These are phyloP conservation scores for Coleophoma cylindrospora DNA, from an alignment of 2,329 filamentous ascomycete genomes.

Conservation along the genomic window DNA sequence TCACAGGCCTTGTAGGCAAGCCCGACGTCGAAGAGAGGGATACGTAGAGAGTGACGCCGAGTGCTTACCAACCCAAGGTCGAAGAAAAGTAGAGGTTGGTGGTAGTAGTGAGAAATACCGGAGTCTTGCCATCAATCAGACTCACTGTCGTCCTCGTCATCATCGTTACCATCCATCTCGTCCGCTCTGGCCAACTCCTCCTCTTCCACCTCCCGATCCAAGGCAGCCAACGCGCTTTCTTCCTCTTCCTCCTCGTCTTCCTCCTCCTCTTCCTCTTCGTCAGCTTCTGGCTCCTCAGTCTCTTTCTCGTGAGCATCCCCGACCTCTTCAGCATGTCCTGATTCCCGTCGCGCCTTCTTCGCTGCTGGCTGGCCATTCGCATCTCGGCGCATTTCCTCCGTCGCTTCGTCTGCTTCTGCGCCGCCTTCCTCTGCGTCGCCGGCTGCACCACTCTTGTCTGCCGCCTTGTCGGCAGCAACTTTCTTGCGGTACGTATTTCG, in stretches of 20 bases:
- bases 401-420: conserved; percentile 14
- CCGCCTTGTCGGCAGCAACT: conserved; percentile 57
- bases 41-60: no score
- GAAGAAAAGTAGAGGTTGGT: no score
- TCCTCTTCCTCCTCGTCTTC: conserved; percentile 30
- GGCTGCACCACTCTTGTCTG: conserved; percentile 4
- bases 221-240: conserved; percentile 43
- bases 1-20: no score
- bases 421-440: conserved; percentile 10
- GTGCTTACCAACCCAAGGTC: no score
- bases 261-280: conserved; percentile 40
- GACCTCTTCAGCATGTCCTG: conserved; percentile 39
- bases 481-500: conserved; percentile 68
- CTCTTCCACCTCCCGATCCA: conserved; percentile 51
- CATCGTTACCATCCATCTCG: background rate
- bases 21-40: no score
- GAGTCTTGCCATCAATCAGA: no score
- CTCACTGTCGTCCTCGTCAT: no score
- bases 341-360: conserved; percentile 35
- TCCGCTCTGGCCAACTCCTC: background rate
- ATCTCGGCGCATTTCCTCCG: conserved; percentile 14
- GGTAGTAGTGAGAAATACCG: no score
- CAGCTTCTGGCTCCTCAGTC: conserved; percentile 38
- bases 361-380: conserved; percentile 19
- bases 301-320: conserved; percentile 31